Conservation (phyloP, 192 early-diverging fungal genomes). For the Gryganskiella cystojenkinii region DNA sequence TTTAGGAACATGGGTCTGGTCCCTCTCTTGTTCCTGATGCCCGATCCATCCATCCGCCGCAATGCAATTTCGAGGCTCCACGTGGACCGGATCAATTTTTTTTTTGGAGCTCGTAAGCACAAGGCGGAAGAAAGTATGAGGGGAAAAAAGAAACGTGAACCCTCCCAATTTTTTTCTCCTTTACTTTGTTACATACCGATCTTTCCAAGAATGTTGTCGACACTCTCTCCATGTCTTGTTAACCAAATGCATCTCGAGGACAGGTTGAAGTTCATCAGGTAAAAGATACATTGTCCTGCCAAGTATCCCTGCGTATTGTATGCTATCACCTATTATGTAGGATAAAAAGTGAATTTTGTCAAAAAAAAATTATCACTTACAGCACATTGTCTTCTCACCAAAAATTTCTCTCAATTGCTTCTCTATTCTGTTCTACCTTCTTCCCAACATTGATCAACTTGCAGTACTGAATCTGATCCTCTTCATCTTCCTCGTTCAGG, state of each 20-base stretch:
- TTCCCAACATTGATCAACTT: conserved; percentile 97
- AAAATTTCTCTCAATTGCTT: no score
- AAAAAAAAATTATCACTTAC: no score
- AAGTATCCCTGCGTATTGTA: conserved; percentile 95
- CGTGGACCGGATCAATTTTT: no score
- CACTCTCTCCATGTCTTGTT: conserved; percentile 93
- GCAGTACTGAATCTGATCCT: conserved; percentile 85
- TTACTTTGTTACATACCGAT: conserved; percentile 68
- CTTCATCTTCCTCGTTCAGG: conserved; percentile 86
- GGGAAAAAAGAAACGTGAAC: no score
- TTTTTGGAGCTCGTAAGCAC: no score
- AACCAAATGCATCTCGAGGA: conserved; percentile 79
- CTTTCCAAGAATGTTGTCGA: conserved; percentile 83
- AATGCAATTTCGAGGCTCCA: no score
- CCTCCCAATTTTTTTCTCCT: no score
- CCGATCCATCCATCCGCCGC: no score
- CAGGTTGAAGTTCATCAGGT: conserved; percentile 97
- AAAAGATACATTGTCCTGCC: conserved; percentile 94
- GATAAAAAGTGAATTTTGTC: background rate
- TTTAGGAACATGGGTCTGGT: no score
- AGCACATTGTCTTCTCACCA: no score
- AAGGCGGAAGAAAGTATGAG: no score
- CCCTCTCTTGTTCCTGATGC: no score
- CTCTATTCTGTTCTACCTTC: conserved; percentile 65
- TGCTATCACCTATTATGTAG: conserved; percentile 73